A percentile compares a stretch with the other conserved stretches of the same genome.
These are phyloP conservation scores for Podaxis sp. DNA, from an alignment of 768 basidiomycete species.

Conservation along the genomic window DNA sequence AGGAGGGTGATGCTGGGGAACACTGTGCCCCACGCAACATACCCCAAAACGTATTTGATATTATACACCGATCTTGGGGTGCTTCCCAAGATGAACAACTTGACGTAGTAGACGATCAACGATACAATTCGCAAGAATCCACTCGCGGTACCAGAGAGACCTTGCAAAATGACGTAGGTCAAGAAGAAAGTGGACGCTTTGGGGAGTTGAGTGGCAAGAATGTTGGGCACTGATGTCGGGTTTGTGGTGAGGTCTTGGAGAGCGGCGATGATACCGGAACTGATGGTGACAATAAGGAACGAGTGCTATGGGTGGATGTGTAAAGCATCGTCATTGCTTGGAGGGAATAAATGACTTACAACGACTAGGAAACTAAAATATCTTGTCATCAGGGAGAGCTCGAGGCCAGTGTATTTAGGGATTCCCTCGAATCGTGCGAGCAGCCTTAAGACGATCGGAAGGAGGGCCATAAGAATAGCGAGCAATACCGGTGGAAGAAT, in stretches of 20 bases:
- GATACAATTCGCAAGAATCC: slow-evolving; percentile 78
- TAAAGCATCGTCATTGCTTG: not conserved
- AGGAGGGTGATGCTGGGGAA: slow-evolving; percentile 74
- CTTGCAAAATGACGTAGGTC: slow-evolving; percentile 80
- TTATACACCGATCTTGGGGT: slow-evolving; percentile 83
- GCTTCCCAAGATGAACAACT: slow-evolving; percentile 80
- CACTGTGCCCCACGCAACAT: slow-evolving; percentile 71
- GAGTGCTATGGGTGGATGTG: slow-evolving; percentile 58
- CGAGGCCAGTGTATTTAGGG: slow-evolving; percentile 76
- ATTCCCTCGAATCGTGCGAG: slow-evolving; percentile 87
- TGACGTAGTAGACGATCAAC: slow-evolving; percentile 85
- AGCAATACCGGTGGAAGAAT: slow-evolving; percentile 84
- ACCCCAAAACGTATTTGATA: slow-evolving; percentile 72
- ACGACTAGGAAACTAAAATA: slow-evolving; percentile 92
- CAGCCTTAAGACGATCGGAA: slow-evolving; percentile 75
- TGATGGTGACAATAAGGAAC: slow-evolving; percentile 86
- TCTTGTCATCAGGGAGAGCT: slow-evolving; percentile 87
- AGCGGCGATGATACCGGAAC: slow-evolving; percentile 77
- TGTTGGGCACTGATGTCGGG: slow-evolving; percentile 62
- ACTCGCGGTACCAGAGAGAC: slow-evolving; percentile 72
- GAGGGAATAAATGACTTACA: slow-evolving; percentile 41
- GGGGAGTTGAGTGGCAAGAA: slow-evolving; percentile 79
- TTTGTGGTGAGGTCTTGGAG: slow-evolving; percentile 58
- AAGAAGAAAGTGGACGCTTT: slow-evolving; percentile 87
- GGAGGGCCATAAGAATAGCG: slow-evolving; percentile 86